These are phyloP conservation scores for Ophiocordyceps camponoti-floridani DNA, from an alignment of 2,329 filamentous ascomycete species.

Conservation along the genomic window DNA sequence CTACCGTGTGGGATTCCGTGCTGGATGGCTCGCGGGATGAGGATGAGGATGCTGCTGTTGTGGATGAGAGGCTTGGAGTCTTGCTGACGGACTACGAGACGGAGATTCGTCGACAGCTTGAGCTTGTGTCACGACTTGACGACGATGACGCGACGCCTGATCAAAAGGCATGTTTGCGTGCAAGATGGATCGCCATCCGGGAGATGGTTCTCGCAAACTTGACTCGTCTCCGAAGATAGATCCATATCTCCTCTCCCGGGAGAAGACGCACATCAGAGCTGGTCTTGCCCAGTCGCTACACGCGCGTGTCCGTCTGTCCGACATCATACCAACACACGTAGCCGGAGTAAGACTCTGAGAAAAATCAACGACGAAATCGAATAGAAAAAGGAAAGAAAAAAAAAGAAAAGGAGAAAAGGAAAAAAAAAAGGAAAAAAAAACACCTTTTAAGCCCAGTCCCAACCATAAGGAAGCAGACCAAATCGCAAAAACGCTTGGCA, in stretches of 20 bases:
- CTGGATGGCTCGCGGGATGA: slow-evolving; percentile 29
- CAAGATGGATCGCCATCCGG: slow-evolving; percentile 10
- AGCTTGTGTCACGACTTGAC: slow-evolving; percentile 13
- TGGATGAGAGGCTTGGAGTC: slow-evolving; percentile 16
- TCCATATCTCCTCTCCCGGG: too few species aligned
- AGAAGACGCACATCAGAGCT: too few species aligned
- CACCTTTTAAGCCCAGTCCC: background rate
- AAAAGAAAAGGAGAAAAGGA: background rate
- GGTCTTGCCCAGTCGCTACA: background rate
- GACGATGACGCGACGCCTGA: slow-evolving; percentile 2
- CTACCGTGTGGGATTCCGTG: slow-evolving; percentile 21
- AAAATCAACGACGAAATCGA: background rate
- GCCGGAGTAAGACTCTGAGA: too few species aligned
- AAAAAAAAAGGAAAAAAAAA: background rate
- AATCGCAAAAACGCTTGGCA: background rate
- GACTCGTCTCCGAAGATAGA: background rate
- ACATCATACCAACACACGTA: background rate
- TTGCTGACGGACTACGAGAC: slow-evolving; percentile 19
- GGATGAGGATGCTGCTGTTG: slow-evolving; percentile 22
- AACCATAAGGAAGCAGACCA: too few species aligned
- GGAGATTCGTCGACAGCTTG: slow-evolving; percentile 11
- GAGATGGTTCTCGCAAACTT: slow-evolving; percentile 7
- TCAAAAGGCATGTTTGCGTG: background rate
- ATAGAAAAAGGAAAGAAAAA: background rate
- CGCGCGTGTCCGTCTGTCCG: background rate